These are phyloP conservation scores for Acephala macrosclerotiorum DNA, from an alignment of 2,329 filamentous ascomycete species.

Conservation along the genomic window DNA sequence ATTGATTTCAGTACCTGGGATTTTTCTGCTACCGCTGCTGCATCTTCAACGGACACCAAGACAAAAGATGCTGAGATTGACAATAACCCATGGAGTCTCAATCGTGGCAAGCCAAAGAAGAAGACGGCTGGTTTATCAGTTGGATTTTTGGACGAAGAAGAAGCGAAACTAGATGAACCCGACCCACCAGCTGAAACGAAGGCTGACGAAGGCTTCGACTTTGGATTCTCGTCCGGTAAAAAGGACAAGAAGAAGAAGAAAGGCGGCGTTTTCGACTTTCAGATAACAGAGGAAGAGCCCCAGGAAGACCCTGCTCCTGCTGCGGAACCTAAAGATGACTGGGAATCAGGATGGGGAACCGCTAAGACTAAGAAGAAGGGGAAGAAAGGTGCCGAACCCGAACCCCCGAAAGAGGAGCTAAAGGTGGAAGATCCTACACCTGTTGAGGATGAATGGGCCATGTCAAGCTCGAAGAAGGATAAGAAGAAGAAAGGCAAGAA, in stretches of 20 bases:
- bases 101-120: constrained; percentile 59
- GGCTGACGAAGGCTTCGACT: constrained; percentile 48
- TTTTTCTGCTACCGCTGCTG: constrained; percentile 39
- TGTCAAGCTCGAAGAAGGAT: constrained; percentile 48
- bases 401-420: constrained; percentile 38
- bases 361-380: constrained; percentile 57
- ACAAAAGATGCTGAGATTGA: constrained; percentile 51
- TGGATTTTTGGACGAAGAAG: constrained; percentile 53
- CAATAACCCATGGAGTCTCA: constrained; percentile 58
- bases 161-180: constrained; percentile 40
- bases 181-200: constrained; percentile 43
- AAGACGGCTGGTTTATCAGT: constrained; percentile 58
- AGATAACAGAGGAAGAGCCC: constrained; percentile 35
- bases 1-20: constrained; percentile 34
- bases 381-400: constrained; percentile 41
- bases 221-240: constrained; percentile 49
- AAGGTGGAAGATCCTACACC: constrained; percentile 38
- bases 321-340: constrained; percentile 51
- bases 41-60: constrained; percentile 50
- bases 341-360: constrained; percentile 57
- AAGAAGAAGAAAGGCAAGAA: constrained; percentile 52
- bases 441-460: constrained; percentile 34
- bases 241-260: constrained; percentile 57
- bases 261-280: constrained; percentile 33
- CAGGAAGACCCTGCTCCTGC: constrained; percentile 37